Conservation (phyloP, 2,329 filamentous ascomycete species). For the Penicillium sp. region DNA sequence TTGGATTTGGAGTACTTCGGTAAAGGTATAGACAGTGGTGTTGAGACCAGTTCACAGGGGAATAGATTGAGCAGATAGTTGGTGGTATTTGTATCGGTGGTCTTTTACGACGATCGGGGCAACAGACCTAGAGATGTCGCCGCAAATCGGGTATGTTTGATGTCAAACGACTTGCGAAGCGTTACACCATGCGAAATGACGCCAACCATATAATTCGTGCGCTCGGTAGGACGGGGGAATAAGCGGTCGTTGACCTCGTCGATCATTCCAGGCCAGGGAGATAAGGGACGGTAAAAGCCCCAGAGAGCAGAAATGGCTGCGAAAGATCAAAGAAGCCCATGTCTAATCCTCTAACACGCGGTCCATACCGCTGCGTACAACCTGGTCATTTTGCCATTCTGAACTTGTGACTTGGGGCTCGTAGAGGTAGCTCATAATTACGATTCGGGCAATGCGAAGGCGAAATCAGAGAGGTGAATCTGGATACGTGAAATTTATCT, state of each 20-base stretch:
- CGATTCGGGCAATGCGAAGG: too few species aligned
- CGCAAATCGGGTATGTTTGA: conserved; percentile 47
- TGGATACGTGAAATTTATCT: too few species aligned
- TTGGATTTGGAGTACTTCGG: conserved; percentile 13
- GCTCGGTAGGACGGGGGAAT: conserved; percentile 53
- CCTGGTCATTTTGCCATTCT: too few species aligned
- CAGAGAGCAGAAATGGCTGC: too few species aligned
- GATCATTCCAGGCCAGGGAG: conserved; percentile 43
- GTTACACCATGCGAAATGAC: conserved; percentile 49
- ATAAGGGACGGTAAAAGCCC: too few species aligned
- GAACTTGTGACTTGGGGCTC: too few species aligned
- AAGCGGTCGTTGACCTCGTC: conserved; percentile 61
- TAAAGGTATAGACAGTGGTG: conserved; percentile 5
- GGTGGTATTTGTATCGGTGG: not conserved
- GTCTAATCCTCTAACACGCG: too few species aligned
- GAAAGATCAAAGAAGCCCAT: too few species aligned
- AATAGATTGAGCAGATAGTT: not conserved
- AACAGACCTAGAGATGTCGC: conserved; percentile 35
- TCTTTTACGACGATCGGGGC: conserved; percentile 30
- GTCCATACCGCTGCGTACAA: too few species aligned
- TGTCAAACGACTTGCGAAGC: conserved; percentile 38
- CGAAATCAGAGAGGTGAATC: too few species aligned
- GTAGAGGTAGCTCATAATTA: too few species aligned
- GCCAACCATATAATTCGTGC: conserved; percentile 54
- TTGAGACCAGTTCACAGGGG: conserved; percentile 3